Evolutionary conservation across 495 filamentous ascomycete genomes (phyloP).

Genomic region (Xanthoparmelia taractica): DNA sequence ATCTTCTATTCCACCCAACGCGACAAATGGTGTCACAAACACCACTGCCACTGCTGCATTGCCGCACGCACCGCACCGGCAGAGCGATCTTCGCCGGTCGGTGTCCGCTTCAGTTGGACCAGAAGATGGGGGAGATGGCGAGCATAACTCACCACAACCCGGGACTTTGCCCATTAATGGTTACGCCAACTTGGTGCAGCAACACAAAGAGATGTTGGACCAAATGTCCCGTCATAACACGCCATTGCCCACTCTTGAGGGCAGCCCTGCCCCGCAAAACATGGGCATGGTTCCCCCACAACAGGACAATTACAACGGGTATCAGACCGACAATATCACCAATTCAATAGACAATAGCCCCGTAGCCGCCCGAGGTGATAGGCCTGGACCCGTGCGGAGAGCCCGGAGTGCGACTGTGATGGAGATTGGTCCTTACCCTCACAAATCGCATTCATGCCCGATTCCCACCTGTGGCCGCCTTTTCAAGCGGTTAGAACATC

Average conservation of each 20-base stretch:
- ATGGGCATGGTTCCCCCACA: constrained; percentile 52
- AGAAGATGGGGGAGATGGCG: constrained; percentile 61
- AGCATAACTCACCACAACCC: constrained; percentile 61
- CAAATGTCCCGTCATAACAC: constrained; percentile 83
- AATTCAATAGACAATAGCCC: constrained; percentile 51
- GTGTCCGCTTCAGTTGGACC: constrained; percentile 85
- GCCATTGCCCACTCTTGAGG: constrained; percentile 72
- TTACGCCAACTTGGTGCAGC: constrained; percentile 58
- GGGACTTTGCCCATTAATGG: constrained; percentile 37
- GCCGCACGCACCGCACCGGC: constrained; percentile 55
- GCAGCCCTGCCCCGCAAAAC: constrained; percentile 63
- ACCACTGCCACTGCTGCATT: constrained; percentile 45
- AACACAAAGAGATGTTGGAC: constrained; percentile 71
- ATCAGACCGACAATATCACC: constrained; percentile 56
- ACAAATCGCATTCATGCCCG: constrained; percentile 97
- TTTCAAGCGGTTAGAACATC: constrained; percentile 97
- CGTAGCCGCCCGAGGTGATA: constrained; percentile 48
- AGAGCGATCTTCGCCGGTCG: constrained; percentile 83
- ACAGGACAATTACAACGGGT: constrained; percentile 58
- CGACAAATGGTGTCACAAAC: constrained; percentile 55
- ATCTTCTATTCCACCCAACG: constrained; percentile 72
- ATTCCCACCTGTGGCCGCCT: constrained; percentile 94
- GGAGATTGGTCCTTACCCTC: constrained; percentile 92
- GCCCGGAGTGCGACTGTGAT: constrained; percentile 93
- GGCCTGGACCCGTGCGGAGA: constrained; percentile 68